phyloP scores from a whole-genome alignment of 2,329 filamentous ascomycete species.

The Sporothrix globosa region DNA sequence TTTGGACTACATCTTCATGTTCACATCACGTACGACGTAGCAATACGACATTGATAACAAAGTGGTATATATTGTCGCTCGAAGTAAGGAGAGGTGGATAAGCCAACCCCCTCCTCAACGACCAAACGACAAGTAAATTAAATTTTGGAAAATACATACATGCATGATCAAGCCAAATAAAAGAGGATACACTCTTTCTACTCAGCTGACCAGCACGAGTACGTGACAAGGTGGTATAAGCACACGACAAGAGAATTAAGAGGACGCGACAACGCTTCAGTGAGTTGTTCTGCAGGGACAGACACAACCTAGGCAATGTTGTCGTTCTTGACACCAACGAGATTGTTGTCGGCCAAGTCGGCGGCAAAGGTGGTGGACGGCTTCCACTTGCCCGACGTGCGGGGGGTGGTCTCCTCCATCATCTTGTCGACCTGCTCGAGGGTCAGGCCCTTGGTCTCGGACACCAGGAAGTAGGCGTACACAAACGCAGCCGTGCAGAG shows the following conservation, averaged over 20 bases:
- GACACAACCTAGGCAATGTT: background rate
- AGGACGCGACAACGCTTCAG: background rate
- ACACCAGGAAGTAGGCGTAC: constrained; percentile 74
- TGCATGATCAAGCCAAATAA: too few species aligned
- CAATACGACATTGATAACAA: too few species aligned
- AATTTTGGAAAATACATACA: too few species aligned
- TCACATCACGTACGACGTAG: too few species aligned
- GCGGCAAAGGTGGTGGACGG: constrained; percentile 70
- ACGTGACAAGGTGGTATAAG: background rate
- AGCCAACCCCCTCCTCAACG: too few species aligned
- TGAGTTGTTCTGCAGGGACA: background rate
- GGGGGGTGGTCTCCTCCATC: constrained; percentile 82
- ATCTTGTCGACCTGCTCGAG: constrained; percentile 83
- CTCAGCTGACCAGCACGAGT: too few species aligned
- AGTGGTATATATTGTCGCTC: too few species aligned
- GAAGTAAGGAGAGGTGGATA: too few species aligned
- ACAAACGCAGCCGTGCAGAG: constrained; percentile 63
- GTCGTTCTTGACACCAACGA: constrained; percentile 24
- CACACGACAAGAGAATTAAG: background rate
- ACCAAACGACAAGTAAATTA: too few species aligned
- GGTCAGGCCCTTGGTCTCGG: constrained; percentile 74
- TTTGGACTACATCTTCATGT: too few species aligned
- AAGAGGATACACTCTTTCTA: too few species aligned
- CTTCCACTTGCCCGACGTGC: constrained; percentile 75
- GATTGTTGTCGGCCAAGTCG: constrained; percentile 25